phyloP scores from a whole-genome alignment of 805 yeast genomes.

The Kockiozyma suomiensis region DNA sequence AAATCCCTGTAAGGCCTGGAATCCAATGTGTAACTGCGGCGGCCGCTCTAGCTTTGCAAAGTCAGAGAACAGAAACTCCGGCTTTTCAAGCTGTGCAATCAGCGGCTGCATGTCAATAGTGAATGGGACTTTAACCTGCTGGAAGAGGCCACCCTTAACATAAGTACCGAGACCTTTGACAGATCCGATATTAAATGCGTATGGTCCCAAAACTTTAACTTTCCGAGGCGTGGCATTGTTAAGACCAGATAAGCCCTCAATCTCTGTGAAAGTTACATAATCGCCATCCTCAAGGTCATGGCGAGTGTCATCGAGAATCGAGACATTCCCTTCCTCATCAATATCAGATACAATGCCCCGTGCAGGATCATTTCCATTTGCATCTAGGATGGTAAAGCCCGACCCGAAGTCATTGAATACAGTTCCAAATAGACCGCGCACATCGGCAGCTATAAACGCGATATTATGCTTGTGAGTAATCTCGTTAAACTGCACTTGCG shows the following conservation, averaged over 20 bases:
- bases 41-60: slow-evolving; percentile 95
- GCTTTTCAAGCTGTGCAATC: slow-evolving; percentile 64
- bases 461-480: slow-evolving; percentile 73
- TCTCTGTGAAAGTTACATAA: slow-evolving; percentile 81
- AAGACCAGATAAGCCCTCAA: slow-evolving; percentile 73
- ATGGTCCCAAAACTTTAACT: slow-evolving; percentile 91
- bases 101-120: slow-evolving; percentile 65
- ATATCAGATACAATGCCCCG: slow-evolving; percentile 88
- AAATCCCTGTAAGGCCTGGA: slow-evolving; percentile 84
- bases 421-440: slow-evolving; percentile 85
- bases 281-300: slow-evolving; percentile 95
- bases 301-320: slow-evolving; percentile 86
- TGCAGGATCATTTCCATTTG: slow-evolving; percentile 90
- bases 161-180: slow-evolving; percentile 64
- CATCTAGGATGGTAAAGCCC: slow-evolving; percentile 75
- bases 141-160: slow-evolving; percentile 82
- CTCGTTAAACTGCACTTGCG: slow-evolving; percentile 72
- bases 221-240: slow-evolving; percentile 75
- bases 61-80: slow-evolving; percentile 81
- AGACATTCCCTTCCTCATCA: slow-evolving; percentile 86
- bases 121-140: slow-evolving; percentile 86
- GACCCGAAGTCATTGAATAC: slow-evolving; percentile 90
- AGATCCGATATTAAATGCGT: slow-evolving; percentile 73
- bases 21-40: slow-evolving; percentile 84
- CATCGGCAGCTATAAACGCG: slow-evolving; percentile 78